Percentiles rank a stretch among this genome's conserved stretches.
Evolutionary conservation across 2,329 filamentous ascomycete genomes (phyloP).

Genomic region (Cladophialophora psammophila): DNA sequence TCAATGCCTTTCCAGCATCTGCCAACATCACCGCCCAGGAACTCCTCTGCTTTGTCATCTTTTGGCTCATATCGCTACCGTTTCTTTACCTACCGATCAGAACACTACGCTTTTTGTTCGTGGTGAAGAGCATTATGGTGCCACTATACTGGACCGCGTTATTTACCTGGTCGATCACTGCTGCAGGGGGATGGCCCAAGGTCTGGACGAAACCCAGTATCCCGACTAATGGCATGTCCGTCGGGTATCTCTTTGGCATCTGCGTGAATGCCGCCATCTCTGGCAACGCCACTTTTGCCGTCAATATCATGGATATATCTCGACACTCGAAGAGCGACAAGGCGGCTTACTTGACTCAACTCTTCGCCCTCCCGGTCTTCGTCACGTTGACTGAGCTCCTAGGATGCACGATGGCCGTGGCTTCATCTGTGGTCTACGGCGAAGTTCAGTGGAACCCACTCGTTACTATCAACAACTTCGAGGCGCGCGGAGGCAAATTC

Average conservation of each 20-base stretch:
- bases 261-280: conserved; percentile 32
- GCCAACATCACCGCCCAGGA: conserved; percentile 64
- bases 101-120: conserved; percentile 38
- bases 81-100: conserved; percentile 49
- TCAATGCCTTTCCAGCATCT: conserved; percentile 59
- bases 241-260: conserved; percentile 24
- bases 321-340: conserved; percentile 47
- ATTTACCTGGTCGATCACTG: conserved; percentile 29
- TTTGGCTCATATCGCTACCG: conserved; percentile 57
- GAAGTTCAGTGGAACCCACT: conserved; percentile 55
- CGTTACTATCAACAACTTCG: conserved; percentile 49
- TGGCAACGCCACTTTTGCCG: conserved; percentile 47
- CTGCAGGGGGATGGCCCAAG: conserved; percentile 24
- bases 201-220: conserved; percentile 23
- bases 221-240: conserved; percentile 19
- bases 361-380: conserved; percentile 56
- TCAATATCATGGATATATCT: conserved; percentile 62
- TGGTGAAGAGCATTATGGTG: conserved; percentile 44
- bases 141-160: conserved; percentile 24
- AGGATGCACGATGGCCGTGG: conserved; percentile 66
- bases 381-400: conserved; percentile 59
- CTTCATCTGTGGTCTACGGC: conserved; percentile 42
- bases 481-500: conserved; percentile 48
- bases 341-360: conserved; percentile 49
- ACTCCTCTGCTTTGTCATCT: conserved; percentile 64